A percentile compares a stretch with the other conserved stretches of the same genome.
phyloP scores from a whole-genome alignment of 441 rosid species.

The Jatropha podagrica region DNA sequence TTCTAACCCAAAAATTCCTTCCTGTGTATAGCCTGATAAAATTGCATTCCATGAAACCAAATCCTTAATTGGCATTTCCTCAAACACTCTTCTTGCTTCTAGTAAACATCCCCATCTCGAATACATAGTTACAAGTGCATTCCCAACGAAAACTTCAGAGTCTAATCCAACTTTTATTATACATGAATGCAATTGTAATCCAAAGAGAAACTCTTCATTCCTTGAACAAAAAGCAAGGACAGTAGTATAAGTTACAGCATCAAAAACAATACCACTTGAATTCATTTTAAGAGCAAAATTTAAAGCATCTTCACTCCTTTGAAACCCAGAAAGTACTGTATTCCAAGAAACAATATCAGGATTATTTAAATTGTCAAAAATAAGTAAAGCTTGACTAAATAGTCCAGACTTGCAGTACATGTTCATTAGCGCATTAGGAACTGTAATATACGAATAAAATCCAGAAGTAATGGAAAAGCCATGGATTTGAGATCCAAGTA shows the following conservation, averaged over 20 bases:
- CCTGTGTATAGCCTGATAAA: conserved; percentile 74
- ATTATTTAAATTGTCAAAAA: conserved; percentile 54
- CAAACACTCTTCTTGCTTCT: conserved; percentile 62
- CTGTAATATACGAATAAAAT: conserved; percentile 43
- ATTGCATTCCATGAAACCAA: conserved; percentile 86
- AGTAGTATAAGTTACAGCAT: conserved; percentile 61
- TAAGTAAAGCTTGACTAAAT: conserved; percentile 44
- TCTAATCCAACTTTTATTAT: conserved; percentile 56
- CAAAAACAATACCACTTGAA: conserved; percentile 49
- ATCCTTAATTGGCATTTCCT: conserved; percentile 61
- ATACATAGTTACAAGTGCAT: conserved; percentile 72
- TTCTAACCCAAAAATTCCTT: conserved; percentile 49
- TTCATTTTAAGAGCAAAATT: conserved; percentile 57
- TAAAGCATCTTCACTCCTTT: conserved; percentile 48
- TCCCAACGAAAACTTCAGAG: conserved; percentile 61
- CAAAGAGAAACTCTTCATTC: conserved; percentile 53
- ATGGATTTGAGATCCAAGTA: conserved; percentile 61
- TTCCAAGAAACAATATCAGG: conserved; percentile 91
- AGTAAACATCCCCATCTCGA: conserved; percentile 51
- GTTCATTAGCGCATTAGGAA: conserved; percentile 68
- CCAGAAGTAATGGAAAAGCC: conserved; percentile 63
- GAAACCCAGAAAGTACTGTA: conserved; percentile 76
- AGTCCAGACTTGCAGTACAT: conserved; percentile 60
- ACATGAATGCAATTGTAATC: conserved; percentile 64
- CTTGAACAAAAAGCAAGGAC: conserved; percentile 62